Base-by-base conservation (phyloP, 2,329 filamentous ascomycete genomes). In the Arthrobotrys musiformis region DNA sequence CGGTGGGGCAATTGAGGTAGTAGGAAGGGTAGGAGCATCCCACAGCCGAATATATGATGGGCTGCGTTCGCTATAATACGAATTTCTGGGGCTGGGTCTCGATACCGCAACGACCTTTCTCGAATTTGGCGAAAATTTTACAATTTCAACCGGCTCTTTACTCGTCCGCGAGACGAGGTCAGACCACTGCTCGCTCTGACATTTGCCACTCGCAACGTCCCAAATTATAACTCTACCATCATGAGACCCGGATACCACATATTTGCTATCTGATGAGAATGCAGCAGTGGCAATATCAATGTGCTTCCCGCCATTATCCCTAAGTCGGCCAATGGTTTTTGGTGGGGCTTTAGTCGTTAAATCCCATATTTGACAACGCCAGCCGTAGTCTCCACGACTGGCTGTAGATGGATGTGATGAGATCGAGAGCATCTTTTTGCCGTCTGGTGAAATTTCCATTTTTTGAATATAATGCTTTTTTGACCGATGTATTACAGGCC, bases 121-220 rank as follows among this genome's bases (percentile, higher is more conserved):
- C n/a, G n/a, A n/a, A n/a, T n/a, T n/a, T n/a, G 2, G 15, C 7
- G 37, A 40, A 40, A 13, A 2, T 40, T 40, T 13, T n/a, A 2
- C 13, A 40, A n/a, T 4, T n/a, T 40, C 4, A 2, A 1, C 50
- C 50, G 1, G 35, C 2, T 28, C n/a, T n/a, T 44, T 62, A 11
- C 42, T n/a, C 66, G 17, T 50, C 40, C n/a, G 26, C n/a, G 54
- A 11, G 54, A 70, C 17, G 62, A 66, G 44, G 48, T 46, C 9
- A 73, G 4, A 13, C 13, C 9, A 8, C 8, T 46, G 28, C 13
- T 26, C 4, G 8, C 46, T 15, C 13, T n/a, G 33, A 30, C 44
- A 19, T 1, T 40, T 6, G 9, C 56, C 56, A 28, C 4, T 42
- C 15, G n/a, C n/a, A 1, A 13, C 5, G 52, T 33, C 24, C 46